These are phyloP conservation scores for Yamadazyma siamensis DNA, from an alignment of 1,139 yeast species.

Conservation along the genomic window DNA sequence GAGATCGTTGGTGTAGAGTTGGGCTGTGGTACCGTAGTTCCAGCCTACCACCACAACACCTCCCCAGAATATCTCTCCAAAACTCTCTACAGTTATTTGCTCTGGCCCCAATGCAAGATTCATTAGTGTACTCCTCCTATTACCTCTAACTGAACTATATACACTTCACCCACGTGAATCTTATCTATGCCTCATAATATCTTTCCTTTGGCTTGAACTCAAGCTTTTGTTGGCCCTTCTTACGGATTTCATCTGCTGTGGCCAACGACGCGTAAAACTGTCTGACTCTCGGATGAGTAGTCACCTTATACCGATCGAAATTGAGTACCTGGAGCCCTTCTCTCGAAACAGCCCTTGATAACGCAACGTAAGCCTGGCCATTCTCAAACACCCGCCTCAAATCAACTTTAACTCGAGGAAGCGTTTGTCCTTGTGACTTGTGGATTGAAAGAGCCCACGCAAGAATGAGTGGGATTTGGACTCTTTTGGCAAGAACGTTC, in stretches of 20 bases:
- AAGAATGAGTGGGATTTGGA: slow-evolving; percentile 76
- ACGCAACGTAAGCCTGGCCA: slow-evolving; percentile 94
- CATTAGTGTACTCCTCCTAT: no score
- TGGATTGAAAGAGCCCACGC: slow-evolving; percentile 97
- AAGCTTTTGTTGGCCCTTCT: slow-evolving; percentile 13
- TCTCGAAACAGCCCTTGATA: slow-evolving; percentile 80
- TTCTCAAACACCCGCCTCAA: slow-evolving; percentile 74
- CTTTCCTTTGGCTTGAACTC: slow-evolving; percentile 3
- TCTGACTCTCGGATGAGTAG: slow-evolving; percentile 60
- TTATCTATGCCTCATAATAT: no score
- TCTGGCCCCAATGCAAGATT: no score
- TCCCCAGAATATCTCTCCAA: no score
- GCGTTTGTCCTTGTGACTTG: slow-evolving; percentile 94
- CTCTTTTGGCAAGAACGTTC: slow-evolving; percentile 26
- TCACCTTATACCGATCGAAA: slow-evolving; percentile 56
- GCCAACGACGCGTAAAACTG: slow-evolving; percentile 49
- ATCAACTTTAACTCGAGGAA: slow-evolving; percentile 80
- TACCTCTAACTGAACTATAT: no score
- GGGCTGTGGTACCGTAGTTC: no score
- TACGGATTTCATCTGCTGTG: slow-evolving; percentile 17
- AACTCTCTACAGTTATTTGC: no score
- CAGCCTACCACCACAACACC: no score
- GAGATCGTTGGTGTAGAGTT: no score
- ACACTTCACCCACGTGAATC: no score
- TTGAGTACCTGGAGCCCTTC: slow-evolving; percentile 76